Percentiles rank a stretch among this genome's conserved stretches.
These are phyloP conservation scores for Exophiala calicioides DNA, from an alignment of 2,329 filamentous ascomycete species.

Conservation along the genomic window DNA sequence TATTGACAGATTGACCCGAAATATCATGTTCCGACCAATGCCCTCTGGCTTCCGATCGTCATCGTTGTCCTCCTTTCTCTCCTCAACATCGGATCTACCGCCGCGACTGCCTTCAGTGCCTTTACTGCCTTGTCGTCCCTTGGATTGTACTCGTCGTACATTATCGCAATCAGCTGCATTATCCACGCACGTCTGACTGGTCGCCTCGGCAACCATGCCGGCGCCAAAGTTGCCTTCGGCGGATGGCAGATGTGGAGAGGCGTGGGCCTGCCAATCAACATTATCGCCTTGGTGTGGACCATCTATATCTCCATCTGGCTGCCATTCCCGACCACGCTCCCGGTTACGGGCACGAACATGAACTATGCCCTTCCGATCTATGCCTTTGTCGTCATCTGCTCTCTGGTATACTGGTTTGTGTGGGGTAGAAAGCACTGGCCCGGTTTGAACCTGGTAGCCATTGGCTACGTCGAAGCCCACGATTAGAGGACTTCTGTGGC, in stretches of 20 bases:
- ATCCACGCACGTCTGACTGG: conserved; percentile 30
- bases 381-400: conserved; percentile 25
- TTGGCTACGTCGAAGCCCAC: conserved; percentile 20
- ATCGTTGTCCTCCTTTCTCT: conserved; percentile 41
- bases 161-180: conserved; percentile 40
- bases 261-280: conserved; percentile 37
- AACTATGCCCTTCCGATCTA: conserved; percentile 43
- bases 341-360: conserved; percentile 41
- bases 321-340: conserved; percentile 38
- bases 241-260: conserved; percentile 37
- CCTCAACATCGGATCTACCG: conserved; percentile 43
- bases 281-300: conserved; percentile 40
- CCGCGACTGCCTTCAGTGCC: conserved; percentile 40
- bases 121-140: conserved; percentile 43
- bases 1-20: conserved; percentile 35
- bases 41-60: conserved; percentile 40
- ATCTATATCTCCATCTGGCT: conserved; percentile 36
- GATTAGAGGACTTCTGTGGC: conserved; percentile 5
- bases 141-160: conserved; percentile 43
- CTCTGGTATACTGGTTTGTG: conserved; percentile 26
- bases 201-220: conserved; percentile 31
- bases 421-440: conserved; percentile 24
- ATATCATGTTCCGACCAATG: conserved; percentile 41
- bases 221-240: conserved; percentile 30
- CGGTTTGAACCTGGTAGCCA: conserved; percentile 21